Conservation (phyloP, 345 rosid species). For the Anacardium occidentale region DNA sequence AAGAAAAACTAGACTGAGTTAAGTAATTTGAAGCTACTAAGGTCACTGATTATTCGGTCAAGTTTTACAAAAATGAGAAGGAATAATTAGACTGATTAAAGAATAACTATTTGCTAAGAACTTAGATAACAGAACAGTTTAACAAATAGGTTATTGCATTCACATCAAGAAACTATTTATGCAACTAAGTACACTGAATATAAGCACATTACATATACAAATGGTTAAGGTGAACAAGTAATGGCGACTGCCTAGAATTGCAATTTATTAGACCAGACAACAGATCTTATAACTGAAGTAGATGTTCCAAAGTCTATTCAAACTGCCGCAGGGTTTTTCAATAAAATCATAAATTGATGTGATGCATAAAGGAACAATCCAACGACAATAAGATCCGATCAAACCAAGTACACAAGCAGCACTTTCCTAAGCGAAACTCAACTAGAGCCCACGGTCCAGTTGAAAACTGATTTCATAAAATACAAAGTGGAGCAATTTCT, state of each 20-base stretch:
- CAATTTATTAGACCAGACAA: neutral
- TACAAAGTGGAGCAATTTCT: neutral
- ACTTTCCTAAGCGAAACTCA: slow-evolving; percentile 4
- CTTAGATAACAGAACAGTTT: too few species aligned
- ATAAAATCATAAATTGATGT: neutral
- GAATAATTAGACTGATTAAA: neutral
- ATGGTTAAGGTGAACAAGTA: too few species aligned
- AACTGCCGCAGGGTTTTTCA: neutral
- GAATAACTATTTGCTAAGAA: too few species aligned
- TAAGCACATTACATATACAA: neutral
- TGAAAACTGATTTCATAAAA: neutral
- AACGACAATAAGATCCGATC: neutral
- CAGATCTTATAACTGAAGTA: neutral
- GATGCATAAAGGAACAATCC: neutral
- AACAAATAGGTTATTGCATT: neutral
- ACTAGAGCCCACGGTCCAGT: neutral
- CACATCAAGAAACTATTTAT: neutral
- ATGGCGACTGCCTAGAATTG: neutral
- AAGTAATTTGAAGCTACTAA: neutral
- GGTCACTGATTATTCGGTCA: too few species aligned
- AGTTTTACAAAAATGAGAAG: neutral
- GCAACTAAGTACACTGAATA: neutral
- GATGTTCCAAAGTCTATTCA: neutral
- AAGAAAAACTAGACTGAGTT: neutral
- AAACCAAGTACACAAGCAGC: slow-evolving; percentile 1